A percentile compares a stretch with the other conserved stretches of the same genome.
phyloP scores from a whole-genome alignment of 2,329 filamentous ascomycete species.

The Paracamarosporium sp. region DNA sequence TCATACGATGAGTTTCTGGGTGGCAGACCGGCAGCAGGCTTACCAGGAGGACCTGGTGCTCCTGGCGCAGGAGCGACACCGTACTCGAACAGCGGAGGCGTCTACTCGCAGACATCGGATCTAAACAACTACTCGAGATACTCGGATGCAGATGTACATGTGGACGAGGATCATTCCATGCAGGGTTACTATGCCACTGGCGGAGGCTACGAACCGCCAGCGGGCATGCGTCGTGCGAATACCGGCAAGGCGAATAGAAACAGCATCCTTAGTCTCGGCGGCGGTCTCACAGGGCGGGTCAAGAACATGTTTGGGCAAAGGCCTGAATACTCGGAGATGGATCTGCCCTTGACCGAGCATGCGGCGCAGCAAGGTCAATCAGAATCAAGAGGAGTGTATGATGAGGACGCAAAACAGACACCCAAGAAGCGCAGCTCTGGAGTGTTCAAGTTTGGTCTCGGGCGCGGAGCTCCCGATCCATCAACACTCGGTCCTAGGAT shows the following conservation, averaged over 20 bases:
- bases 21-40: slow-evolving; percentile 54
- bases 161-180: slow-evolving; percentile 75
- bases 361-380: slow-evolving; percentile 56
- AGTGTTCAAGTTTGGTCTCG: slow-evolving; percentile 93
- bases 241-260: slow-evolving; percentile 77
- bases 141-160: slow-evolving; percentile 84
- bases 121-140: slow-evolving; percentile 91
- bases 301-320: slow-evolving; percentile 93
- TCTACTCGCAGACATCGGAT: slow-evolving; percentile 78
- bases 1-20: slow-evolving; percentile 97
- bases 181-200: slow-evolving; percentile 79
- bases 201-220: slow-evolving; percentile 62
- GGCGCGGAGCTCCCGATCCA: slow-evolving; percentile 82
- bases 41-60: slow-evolving; percentile 53
- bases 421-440: slow-evolving; percentile 55
- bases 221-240: slow-evolving; percentile 54
- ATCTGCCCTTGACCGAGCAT: slow-evolving; percentile 88
- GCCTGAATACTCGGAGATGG: slow-evolving; percentile 93
- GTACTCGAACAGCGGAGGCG: slow-evolving; percentile 47
- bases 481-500: slow-evolving; percentile 89
- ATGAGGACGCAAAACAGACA: slow-evolving; percentile 29
- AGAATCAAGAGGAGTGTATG: slow-evolving; percentile 49
- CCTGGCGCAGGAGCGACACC: slow-evolving; percentile 43
- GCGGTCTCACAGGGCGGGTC: slow-evolving; percentile 83
- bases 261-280: slow-evolving; percentile 85